These are phyloP conservation scores for Hyphopichia fennica DNA, from an alignment of 1,139 yeast species.

Conservation along the genomic window DNA sequence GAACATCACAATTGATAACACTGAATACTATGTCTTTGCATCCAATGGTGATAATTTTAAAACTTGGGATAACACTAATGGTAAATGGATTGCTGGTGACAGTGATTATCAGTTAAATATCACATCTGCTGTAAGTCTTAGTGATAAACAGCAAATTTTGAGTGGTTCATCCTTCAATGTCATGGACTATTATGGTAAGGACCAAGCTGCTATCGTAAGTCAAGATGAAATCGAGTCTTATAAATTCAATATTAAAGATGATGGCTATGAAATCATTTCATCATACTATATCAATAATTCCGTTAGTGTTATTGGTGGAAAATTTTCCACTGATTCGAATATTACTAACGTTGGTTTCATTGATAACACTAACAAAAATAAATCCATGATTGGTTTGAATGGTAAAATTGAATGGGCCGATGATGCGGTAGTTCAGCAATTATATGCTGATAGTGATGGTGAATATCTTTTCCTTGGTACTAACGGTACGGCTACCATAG, in stretches of 20 bases:
- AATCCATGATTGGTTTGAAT: slow-evolving; percentile 24
- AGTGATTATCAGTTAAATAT: slow-evolving; percentile 35
- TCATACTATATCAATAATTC: slow-evolving; percentile 49
- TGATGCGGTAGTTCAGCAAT: slow-evolving; percentile 35
- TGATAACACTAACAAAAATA: slow-evolving; percentile 23
- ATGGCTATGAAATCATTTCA: slow-evolving; percentile 32
- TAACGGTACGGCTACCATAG: slow-evolving; percentile 41
- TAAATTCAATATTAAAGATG: slow-evolving; percentile 26
- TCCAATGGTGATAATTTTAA: slow-evolving; percentile 25
- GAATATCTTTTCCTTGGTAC: slow-evolving; percentile 51
- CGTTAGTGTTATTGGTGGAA: slow-evolving; percentile 54
- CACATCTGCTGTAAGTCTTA: slow-evolving; percentile 29
- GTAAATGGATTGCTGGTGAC: slow-evolving; percentile 33
- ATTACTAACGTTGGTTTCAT: slow-evolving; percentile 41
- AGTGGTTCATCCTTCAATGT: slow-evolving; percentile 41
- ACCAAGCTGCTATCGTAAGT: slow-evolving; percentile 31
- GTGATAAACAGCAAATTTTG: slow-evolving; percentile 30
- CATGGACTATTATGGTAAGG: slow-evolving; percentile 31
- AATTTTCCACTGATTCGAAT: slow-evolving; percentile 22
- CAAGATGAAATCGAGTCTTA: slow-evolving; percentile 22
- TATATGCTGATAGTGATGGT: slow-evolving; percentile 40
- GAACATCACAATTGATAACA: slow-evolving; percentile 31
- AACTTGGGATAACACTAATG: slow-evolving; percentile 43
- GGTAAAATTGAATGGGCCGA: slow-evolving; percentile 39
- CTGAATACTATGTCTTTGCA: slow-evolving; percentile 40